Conservation (phyloP, 2,329 filamentous ascomycete genomes). For the Fusarium nisikadoi region DNA sequence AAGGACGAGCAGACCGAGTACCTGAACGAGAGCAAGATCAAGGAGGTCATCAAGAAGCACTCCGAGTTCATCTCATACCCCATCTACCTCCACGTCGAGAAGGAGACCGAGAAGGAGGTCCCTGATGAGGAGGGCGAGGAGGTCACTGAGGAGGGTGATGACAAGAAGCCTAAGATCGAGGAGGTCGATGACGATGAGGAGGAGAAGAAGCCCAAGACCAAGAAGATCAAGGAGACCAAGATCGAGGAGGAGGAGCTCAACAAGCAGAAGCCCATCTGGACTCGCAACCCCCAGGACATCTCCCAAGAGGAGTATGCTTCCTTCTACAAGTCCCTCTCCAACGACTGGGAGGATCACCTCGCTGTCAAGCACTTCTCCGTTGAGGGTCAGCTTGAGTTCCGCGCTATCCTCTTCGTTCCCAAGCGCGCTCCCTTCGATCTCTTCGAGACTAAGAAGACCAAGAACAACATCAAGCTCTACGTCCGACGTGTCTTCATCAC, state of each 20-base stretch:
- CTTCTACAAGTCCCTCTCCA: constrained; percentile 99
- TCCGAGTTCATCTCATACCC: constrained; percentile 99
- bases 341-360: constrained; percentile 99
- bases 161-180: constrained; percentile 97
- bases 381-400: constrained; percentile 99
- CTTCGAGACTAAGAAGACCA: constrained; percentile 99
- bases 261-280: constrained; percentile 99
- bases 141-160: constrained; percentile 73
- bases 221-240: constrained; percentile 99
- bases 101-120: constrained; percentile 99
- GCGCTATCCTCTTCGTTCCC: constrained; percentile 98
- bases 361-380: constrained; percentile 99
- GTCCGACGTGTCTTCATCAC: constrained; percentile 99
- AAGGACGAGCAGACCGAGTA: constrained; percentile 99
- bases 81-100: constrained; percentile 99
- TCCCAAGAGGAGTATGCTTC: constrained; percentile 95
- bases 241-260: constrained; percentile 99
- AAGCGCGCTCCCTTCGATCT: constrained; percentile 99
- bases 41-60: constrained; percentile 99
- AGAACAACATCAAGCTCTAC: constrained; percentile 99
- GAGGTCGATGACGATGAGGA: constrained; percentile 90
- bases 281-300: constrained; percentile 96
- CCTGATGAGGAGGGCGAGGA: constrained; percentile 88
- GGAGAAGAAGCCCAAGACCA: constrained; percentile 96
- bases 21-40: constrained; percentile 98